A percentile compares a stretch with the other conserved stretches of the same genome.
These are phyloP conservation scores for Suillus cothurnatus DNA, from an alignment of 768 basidiomycete genomes.

Conservation along the genomic window DNA sequence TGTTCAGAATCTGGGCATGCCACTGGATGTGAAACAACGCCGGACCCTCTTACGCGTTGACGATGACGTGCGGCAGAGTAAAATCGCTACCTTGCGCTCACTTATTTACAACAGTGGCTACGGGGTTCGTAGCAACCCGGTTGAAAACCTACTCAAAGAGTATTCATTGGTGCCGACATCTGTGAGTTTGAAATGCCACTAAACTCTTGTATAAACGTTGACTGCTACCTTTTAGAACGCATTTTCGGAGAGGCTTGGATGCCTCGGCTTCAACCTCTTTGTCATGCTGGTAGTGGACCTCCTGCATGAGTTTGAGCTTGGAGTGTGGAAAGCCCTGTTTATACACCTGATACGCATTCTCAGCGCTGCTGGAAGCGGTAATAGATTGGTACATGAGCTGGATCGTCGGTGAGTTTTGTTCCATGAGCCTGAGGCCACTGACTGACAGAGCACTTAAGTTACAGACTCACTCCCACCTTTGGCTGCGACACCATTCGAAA, in stretches of 20 bases:
- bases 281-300: slow-evolving; percentile 28
- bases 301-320: slow-evolving; percentile 36
- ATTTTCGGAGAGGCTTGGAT: slow-evolving; percentile 21
- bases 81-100: slow-evolving; percentile 2
- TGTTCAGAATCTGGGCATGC: slow-evolving; percentile 14
- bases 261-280: slow-evolving; percentile 24
- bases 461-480: slow-evolving; percentile 27
- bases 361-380: slow-evolving; percentile 1
- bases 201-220: neutral
- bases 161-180: slow-evolving; percentile 23
- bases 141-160: slow-evolving; percentile 16
- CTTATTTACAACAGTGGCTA: slow-evolving; percentile 19
- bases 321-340: slow-evolving; percentile 32
- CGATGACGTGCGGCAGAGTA: neutral
- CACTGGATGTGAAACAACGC: slow-evolving; percentile 9
- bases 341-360: slow-evolving; percentile 31
- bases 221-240: slow-evolving; percentile 27
- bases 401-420: slow-evolving; percentile 12
- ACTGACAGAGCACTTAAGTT: slow-evolving; percentile 13
- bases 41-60: slow-evolving; percentile 3
- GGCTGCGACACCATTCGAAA: slow-evolving; percentile 24
- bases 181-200: slow-evolving; percentile 1
- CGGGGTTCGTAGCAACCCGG: slow-evolving; percentile 7
- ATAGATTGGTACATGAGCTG: slow-evolving; percentile 16
- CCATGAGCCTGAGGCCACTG: neutral